Percentiles rank a stretch among this genome's conserved stretches.
Evolutionary conservation across 2,329 filamentous ascomycete genomes (phyloP).

Genomic region (Fusarium praegraminearum): DNA sequence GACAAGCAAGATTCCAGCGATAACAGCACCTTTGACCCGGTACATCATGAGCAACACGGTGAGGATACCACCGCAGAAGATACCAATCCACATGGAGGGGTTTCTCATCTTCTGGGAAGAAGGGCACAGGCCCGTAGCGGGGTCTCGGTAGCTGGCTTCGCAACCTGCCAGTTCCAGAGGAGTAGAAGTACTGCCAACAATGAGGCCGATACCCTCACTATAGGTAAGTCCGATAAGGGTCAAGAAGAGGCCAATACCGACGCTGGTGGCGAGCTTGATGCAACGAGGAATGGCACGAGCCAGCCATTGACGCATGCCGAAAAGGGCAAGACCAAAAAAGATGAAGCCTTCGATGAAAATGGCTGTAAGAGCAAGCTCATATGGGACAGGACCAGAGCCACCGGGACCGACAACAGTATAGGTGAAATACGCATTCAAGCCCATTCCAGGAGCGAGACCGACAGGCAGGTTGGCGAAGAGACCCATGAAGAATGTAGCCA

Average conservation of each 20-base stretch:
- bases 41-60: constrained; percentile 87
- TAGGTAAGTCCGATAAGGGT: constrained; percentile 83
- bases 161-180: constrained; percentile 84
- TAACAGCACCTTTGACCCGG: constrained; percentile 87
- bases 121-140: constrained; percentile 64
- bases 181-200: constrained; percentile 75
- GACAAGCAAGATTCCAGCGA: constrained; percentile 84
- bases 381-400: constrained; percentile 79
- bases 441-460: constrained; percentile 59
- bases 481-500: constrained; percentile 87
- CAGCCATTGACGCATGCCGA: constrained; percentile 89
- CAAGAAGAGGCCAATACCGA: constrained; percentile 87
- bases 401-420: constrained; percentile 79
- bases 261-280: constrained; percentile 88
- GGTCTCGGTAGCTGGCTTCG: constrained; percentile 54
- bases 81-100: constrained; percentile 87
- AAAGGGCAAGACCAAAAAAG: constrained; percentile 81
- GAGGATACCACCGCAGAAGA: constrained; percentile 85
- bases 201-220: constrained; percentile 82
- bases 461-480: constrained; percentile 77
- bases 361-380: constrained; percentile 81
- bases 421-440: constrained; percentile 88
- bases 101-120: constrained; percentile 79
- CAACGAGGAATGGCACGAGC: constrained; percentile 84
- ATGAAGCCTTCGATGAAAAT: constrained; percentile 91